Conservation (phyloP, 1,284 basidiomycete genomes). For the Singerocomus inundabilis region DNA sequence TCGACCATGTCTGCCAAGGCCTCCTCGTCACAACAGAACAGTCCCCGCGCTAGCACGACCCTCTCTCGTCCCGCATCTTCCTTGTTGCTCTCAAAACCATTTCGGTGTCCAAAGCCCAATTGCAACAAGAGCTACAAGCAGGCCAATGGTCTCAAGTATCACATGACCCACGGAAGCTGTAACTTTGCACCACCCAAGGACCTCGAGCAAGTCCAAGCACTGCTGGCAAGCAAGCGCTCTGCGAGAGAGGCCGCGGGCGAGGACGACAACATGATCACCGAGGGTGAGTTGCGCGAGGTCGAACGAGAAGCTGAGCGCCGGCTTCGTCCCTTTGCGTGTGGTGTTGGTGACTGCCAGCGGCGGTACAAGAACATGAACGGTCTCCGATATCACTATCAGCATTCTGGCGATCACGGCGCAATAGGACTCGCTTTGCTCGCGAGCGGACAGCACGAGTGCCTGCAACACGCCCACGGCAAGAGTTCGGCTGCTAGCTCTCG, state of each 20-base stretch:
- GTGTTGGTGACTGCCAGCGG: slow-evolving; percentile 87
- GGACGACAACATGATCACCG: slow-evolving; percentile 49
- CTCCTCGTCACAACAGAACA: slow-evolving; percentile 22
- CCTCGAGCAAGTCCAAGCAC: slow-evolving; percentile 65
- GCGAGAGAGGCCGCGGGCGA: slow-evolving; percentile 38
- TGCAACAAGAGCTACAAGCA: slow-evolving; percentile 99
- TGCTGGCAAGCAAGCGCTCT: slow-evolving; percentile 59
- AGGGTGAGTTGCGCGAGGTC: slow-evolving; percentile 70
- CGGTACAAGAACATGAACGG: slow-evolving; percentile 99
- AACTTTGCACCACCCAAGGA: slow-evolving; percentile 87
- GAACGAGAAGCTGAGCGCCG: slow-evolving; percentile 81
- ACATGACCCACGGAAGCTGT: slow-evolving; percentile 92
- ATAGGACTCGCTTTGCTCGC: slow-evolving; percentile 83
- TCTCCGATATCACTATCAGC: slow-evolving; percentile 93
- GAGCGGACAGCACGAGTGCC: slow-evolving; percentile 75
- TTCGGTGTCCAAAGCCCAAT: slow-evolving; percentile 94
- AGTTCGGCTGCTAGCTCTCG: slow-evolving; percentile 31
- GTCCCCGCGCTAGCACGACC: slow-evolving; percentile 45
- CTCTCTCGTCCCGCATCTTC: slow-evolving; percentile 52
- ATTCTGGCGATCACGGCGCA: slow-evolving; percentile 92
- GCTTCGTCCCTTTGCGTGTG: slow-evolving; percentile 83
- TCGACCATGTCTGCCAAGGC: slow-evolving; percentile 11
- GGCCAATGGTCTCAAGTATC: slow-evolving; percentile 95
- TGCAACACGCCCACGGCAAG: slow-evolving; percentile 35
- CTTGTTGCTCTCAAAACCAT: slow-evolving; percentile 77